A percentile compares a stretch with the other conserved stretches of the same genome.
Conservation (phyloP, 2,329 filamentous ascomycete genomes). For the Grosmannia huntii region DNA sequence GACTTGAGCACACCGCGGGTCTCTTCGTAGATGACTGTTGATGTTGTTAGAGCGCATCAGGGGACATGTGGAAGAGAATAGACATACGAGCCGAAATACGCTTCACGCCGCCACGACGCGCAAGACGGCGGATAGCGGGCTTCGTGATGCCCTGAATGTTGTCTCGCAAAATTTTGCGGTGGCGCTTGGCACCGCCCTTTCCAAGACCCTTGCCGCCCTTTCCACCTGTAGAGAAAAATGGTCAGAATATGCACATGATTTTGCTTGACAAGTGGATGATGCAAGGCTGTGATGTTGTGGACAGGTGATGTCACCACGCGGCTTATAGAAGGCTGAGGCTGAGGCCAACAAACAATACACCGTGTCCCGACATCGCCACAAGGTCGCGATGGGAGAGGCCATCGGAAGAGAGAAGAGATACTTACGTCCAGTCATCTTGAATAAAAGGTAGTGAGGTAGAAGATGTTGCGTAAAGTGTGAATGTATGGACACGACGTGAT, state of each 20-base stretch:
- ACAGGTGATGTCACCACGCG: background rate
- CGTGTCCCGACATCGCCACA: background rate
- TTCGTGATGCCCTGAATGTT: conserved; percentile 99
- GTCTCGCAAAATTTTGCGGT: conserved; percentile 98
- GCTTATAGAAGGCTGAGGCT: background rate
- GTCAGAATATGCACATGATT: conserved; percentile 15
- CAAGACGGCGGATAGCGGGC: conserved; percentile 96
- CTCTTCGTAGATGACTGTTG: conserved; percentile 62
- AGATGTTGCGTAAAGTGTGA: conserved; percentile 19
- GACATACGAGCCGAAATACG: conserved; percentile 88
- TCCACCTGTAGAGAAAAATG: conserved; percentile 47
- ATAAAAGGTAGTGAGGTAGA: conserved; percentile 20
- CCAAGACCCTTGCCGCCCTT: conserved; percentile 97
- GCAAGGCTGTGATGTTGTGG: background rate
- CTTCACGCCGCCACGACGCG: conserved; percentile 99
- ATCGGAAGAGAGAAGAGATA: background rate
- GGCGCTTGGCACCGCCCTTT: conserved; percentile 97
- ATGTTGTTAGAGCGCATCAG: background rate
- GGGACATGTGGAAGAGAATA: background rate
- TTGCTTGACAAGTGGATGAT: background rate
- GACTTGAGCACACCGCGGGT: conserved; percentile 67
- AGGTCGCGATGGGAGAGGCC: background rate
- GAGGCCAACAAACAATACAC: background rate
- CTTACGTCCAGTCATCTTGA: conserved; percentile 20
- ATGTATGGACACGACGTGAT: conserved; percentile 14